Base-by-base conservation (phyloP, 768 basidiomycete genomes). In the Austroboletus eburneus region DNA sequence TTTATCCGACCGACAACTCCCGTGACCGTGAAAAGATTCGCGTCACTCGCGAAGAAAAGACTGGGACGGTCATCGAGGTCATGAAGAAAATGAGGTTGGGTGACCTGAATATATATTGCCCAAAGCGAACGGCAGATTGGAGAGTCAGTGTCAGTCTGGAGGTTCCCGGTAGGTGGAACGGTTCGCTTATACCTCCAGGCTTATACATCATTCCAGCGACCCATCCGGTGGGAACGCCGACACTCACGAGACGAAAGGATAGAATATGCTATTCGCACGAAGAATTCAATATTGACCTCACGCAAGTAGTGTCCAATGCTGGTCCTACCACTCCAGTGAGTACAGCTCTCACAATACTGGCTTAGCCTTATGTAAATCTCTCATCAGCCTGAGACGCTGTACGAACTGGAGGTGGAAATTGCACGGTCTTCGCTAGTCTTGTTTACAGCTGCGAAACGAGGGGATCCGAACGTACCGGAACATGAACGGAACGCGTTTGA, bases 251-350 rank as follows among this genome's bases (percentile, higher is more conserved):
- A 48, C 74, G 77, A 70, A 99, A 96, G 69, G 91, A 99, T 68
- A 77, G 96, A 37, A 75, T 97, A 64, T 87, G 89, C 58, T 99
- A 99, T 65, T 71, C 83, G 4, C 96, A 99, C 66, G 93, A 97
- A 65, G 84, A 95, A 53, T 94, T 92, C 63, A 77, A 74, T 53
- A 84, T 99, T 52, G 96, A 99, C 70, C 76, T 99, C 40, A 98
- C 96, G 1, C 91, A 94, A 67, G 95, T 98, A 39, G 80, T 80
- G 2, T 75, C 83, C 4, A 73, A 72, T 8, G 57, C 68, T 12
- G 64, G 76, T 3, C 66, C 76, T 1, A 73, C 66, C 43, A 67
- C 69, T 47, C 72, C 77, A 36, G 85, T 87, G 60, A 54, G 78
- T 68, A 23, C 36, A 18, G 3, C 29, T 44, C 40, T 38, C 36